These are phyloP conservation scores for Termitomyces sp. DNA, from an alignment of 768 basidiomycete species.

Conservation along the genomic window DNA sequence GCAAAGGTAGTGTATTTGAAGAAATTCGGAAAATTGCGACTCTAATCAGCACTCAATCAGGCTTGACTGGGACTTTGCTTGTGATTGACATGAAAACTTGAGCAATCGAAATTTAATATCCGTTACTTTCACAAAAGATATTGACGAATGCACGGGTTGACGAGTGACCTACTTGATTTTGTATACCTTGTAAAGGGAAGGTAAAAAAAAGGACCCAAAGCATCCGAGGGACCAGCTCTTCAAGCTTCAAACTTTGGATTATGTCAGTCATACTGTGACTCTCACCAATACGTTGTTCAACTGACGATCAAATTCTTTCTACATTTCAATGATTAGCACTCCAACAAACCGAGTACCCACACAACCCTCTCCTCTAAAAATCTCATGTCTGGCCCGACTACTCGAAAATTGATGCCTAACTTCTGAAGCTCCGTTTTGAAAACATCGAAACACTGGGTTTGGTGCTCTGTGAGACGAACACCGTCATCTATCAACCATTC, in stretches of 20 bases:
- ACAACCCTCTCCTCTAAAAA: constrained; percentile 32
- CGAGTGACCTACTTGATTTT: no score
- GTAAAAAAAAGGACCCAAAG: background rate
- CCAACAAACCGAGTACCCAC: constrained; percentile 13
- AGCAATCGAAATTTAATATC: no score
- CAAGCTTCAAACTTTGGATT: background rate
- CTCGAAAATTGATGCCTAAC: constrained; percentile 36
- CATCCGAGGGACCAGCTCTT: background rate
- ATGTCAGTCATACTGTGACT: background rate
- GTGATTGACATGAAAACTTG: no score
- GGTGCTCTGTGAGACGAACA: constrained; percentile 48
- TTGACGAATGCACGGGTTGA: background rate
- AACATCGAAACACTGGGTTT: constrained; percentile 29
- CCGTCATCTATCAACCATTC: constrained; percentile 66
- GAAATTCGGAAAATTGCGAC: no score
- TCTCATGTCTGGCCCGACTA: constrained; percentile 40
- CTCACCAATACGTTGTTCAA: background rate
- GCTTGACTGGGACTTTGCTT: no score
- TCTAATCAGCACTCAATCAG: no score
- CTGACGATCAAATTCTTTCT: background rate
- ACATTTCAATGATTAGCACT: background rate
- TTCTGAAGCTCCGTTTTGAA: constrained; percentile 34
- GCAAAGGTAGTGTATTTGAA: no score
- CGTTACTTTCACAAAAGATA: no score
- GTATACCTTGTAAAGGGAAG: background rate